A percentile compares a stretch with the other conserved stretches of the same genome.
Conservation (phyloP, 2,329 filamentous ascomycete genomes). For the Fonsecaea monophora region DNA sequence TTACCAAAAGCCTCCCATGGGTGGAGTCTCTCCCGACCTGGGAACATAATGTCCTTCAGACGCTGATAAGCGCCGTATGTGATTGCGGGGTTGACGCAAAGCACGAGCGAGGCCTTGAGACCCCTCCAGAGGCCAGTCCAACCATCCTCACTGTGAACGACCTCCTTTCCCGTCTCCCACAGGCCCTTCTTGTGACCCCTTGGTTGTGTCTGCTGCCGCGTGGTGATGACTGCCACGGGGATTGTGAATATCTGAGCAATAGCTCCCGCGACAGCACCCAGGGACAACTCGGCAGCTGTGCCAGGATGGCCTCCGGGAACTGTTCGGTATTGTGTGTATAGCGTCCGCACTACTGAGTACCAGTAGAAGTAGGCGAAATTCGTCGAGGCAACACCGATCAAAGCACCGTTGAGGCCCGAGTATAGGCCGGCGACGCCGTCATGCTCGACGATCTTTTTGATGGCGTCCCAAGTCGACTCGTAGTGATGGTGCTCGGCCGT, state of each 20-base stretch:
- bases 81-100: constrained; percentile 95
- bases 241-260: constrained; percentile 96
- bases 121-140: constrained; percentile 90
- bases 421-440: constrained; percentile 87
- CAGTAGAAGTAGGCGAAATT: constrained; percentile 99
- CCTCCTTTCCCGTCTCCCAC: constrained; percentile 84
- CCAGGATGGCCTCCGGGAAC: constrained; percentile 61
- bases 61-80: constrained; percentile 97
- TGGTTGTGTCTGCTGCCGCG: constrained; percentile 89
- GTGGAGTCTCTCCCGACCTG: constrained; percentile 74
- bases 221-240: constrained; percentile 92
- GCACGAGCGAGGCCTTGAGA: constrained; percentile 90
- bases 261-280: constrained; percentile 88
- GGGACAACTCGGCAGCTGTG: constrained; percentile 79
- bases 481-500: constrained; percentile 73
- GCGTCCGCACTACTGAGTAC: constrained; percentile 85
- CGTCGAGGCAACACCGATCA: constrained; percentile 92
- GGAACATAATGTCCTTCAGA: constrained; percentile 77
- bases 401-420: constrained; percentile 81
- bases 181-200: constrained; percentile 86
- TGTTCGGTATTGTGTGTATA: constrained; percentile 70
- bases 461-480: constrained; percentile 83
- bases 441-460: constrained; percentile 78
- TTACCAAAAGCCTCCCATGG: constrained; percentile 90
- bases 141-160: constrained; percentile 88